Evolutionary conservation across 2,329 filamentous ascomycete genomes (phyloP), one percentile per base, ranked within the genome.

Genomic region (Scytalidium lignicola): DNA sequence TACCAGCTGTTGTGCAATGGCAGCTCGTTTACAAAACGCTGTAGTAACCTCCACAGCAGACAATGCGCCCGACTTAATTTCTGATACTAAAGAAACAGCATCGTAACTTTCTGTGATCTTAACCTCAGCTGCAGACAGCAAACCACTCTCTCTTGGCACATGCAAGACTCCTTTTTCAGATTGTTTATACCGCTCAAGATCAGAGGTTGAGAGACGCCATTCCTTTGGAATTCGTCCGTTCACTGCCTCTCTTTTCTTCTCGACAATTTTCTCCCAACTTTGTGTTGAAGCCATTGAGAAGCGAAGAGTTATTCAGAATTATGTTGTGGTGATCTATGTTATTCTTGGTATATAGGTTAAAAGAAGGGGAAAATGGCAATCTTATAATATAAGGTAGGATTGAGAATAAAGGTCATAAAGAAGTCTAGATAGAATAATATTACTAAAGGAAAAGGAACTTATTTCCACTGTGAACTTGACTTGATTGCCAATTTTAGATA

Each of bases 1-100:
- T 59, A 84, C 80, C n/a, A 71, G 62, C 56, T 76, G 73, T 47
- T 74, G 71, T 2, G 71, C 71, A 22, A 76, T 67, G 5, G 71
- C 68, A n/a, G 73, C 72, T 7, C 73, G 65, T 54, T 70, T 69
- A 55, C 62, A 63, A 50, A 76, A 77, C 2, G 72, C 68, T 2
- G 61, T 65, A 1, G 65, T 64, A 0, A 74, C 74, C 5, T 63
- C 62, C 1, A 69, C 66, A 1, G 71, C 63, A 2, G 67, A 68
- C 40, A 70, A 60, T 20, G 65, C 63, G 8, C 58, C 56, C 2
- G 53, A 51, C 0, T 66, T 65, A 8, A 76, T 69, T 9, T 66
- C 68, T 22, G 60, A 62, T 0, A 70, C 68, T 4, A 78, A 65
- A 1, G 58, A 66, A 3, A 65, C 61, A 0, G 69, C 72, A 53